Evolutionary conservation across 441 rosid genomes (phyloP).

Genomic region (Euphorbia celastroides): DNA sequence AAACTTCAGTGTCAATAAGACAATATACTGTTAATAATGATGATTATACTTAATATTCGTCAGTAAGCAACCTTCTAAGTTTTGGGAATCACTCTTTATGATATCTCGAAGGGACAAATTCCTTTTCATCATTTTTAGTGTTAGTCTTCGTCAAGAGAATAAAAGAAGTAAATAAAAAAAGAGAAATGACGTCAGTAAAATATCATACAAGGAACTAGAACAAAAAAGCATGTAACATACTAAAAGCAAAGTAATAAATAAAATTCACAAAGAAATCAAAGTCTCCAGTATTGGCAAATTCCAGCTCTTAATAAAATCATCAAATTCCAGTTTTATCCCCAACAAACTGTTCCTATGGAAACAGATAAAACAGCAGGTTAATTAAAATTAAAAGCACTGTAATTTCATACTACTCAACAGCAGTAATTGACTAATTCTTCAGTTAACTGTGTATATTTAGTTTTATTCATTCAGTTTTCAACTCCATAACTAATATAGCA

Average conservation of each 20-base stretch:
- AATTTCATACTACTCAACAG: not conserved
- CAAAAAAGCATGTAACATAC: not conserved
- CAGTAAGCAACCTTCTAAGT: no score
- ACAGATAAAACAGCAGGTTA: slow-evolving; percentile 4
- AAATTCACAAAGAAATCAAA: not conserved
- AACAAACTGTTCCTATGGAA: not conserved
- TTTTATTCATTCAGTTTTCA: slow-evolving; percentile 11
- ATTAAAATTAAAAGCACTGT: slow-evolving; percentile 10
- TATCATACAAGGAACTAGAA: no score
- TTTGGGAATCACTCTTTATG: no score
- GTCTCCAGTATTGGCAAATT: not conserved
- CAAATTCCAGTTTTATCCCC: not conserved
- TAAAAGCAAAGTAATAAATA: not conserved
- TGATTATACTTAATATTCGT: no score
- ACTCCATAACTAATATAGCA: slow-evolving; percentile 7
- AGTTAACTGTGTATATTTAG: not conserved
- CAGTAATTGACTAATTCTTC: slow-evolving; percentile 12
- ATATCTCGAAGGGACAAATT: no score
- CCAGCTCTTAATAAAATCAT: not conserved
- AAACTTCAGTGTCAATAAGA: no score
- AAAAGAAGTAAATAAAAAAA: no score
- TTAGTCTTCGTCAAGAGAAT: no score
- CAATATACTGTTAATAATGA: no score
- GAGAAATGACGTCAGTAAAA: no score
- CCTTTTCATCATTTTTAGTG: no score